phyloP scores from a whole-genome alignment of 371 early-diverging fungal genomes.

The Nematocida parisii region DNA sequence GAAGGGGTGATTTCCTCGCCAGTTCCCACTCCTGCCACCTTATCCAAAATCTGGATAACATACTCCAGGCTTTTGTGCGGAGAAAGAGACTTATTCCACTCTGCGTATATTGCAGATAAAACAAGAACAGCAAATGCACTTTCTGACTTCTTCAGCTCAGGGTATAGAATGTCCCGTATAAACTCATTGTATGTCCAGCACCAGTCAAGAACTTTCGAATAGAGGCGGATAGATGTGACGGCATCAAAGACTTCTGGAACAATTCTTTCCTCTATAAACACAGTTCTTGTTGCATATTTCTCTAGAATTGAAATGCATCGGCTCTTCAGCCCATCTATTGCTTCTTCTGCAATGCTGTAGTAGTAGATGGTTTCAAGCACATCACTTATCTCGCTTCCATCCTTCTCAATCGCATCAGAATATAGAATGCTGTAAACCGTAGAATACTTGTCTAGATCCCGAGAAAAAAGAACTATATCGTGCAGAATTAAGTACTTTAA shows the following conservation, averaged over 20 bases:
- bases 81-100: constrained; percentile 58
- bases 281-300: constrained; percentile 1
- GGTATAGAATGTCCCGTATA: constrained; percentile 57
- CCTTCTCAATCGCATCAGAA: constrained; percentile 49
- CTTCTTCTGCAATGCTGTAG: constrained; percentile 3
- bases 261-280: not conserved
- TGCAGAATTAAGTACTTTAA: constrained; percentile 46
- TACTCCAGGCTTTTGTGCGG: constrained; percentile 59
- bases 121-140: constrained; percentile 54
- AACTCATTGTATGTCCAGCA: constrained; percentile 69
- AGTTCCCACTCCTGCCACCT: constrained; percentile 44
- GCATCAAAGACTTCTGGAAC: constrained; percentile 40
- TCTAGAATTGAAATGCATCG: constrained; percentile 3
- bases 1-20: constrained; percentile 47
- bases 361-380: constrained; percentile 31
- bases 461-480: constrained; percentile 42
- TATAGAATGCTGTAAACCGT: constrained; percentile 20
- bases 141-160: constrained; percentile 39
- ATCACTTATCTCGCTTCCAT: constrained; percentile 38
- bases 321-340: constrained; percentile 12
- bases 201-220: constrained; percentile 69
- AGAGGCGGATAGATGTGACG: constrained; percentile 55
- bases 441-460: constrained; percentile 29
- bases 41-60: constrained; percentile 53
- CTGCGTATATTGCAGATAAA: constrained; percentile 52